Conservation (phyloP, 1,284 basidiomycete species). For the Mycena citricolor region DNA sequence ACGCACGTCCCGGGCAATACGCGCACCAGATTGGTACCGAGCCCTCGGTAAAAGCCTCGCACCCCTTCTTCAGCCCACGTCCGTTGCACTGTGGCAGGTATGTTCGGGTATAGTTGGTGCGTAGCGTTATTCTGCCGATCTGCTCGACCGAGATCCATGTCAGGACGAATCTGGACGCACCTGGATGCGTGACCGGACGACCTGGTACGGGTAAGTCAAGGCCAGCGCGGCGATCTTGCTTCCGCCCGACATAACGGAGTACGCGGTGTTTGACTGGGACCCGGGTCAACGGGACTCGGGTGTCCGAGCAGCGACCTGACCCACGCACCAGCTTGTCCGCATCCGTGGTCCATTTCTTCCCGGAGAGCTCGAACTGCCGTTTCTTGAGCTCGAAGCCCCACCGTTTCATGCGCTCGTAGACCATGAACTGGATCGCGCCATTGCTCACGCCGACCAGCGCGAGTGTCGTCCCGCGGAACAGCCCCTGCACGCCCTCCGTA, state of each 20-base stretch:
- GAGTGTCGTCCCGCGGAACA: conserved; percentile 87
- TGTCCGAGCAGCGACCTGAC: not conserved
- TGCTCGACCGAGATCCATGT: not conserved
- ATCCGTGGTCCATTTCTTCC: conserved; percentile 63
- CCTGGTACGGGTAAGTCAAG: conserved; percentile 96
- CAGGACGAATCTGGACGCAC: conserved; percentile 41
- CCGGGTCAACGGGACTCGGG: no score
- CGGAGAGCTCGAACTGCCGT: conserved; percentile 55
- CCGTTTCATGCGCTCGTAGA: conserved; percentile 94
- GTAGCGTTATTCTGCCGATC: conserved; percentile 59
- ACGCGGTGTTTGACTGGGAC: conserved; percentile 83
- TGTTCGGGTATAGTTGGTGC: conserved; percentile 72
- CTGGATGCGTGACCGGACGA: conserved; percentile 92
- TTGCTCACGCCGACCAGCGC: conserved; percentile 94
- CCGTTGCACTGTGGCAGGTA: conserved; percentile 74
- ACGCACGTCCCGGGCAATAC: conserved; percentile 97
- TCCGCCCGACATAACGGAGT: conserved; percentile 89
- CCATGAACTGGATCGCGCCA: conserved; percentile 95
- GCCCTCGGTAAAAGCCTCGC: conserved; percentile 90
- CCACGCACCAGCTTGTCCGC: conserved; percentile 81
- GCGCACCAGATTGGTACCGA: conserved; percentile 94
- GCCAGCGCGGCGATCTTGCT: conserved; percentile 88
- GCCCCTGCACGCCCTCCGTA: conserved; percentile 77
- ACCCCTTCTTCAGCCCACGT: conserved; percentile 84
- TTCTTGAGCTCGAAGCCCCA: conserved; percentile 82